Conservation (phyloP, 1,139 yeast species). For the Kurtzmaniella quercitrusa region DNA sequence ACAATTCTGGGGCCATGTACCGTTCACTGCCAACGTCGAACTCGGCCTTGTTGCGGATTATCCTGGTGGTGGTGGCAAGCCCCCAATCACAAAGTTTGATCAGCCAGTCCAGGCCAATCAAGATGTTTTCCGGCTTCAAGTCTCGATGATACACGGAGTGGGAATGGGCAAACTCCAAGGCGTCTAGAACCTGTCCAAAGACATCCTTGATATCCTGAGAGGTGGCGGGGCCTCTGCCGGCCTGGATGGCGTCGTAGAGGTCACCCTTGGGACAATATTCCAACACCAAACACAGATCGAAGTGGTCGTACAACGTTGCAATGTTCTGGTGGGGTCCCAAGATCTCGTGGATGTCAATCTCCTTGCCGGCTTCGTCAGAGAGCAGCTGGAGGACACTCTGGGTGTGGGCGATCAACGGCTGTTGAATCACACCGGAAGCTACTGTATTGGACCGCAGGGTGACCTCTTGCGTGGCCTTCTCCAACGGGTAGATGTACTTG, state of each 20-base stretch:
- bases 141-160: conserved; percentile 79
- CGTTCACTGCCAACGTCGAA: conserved; percentile 93
- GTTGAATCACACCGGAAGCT: conserved; percentile 11
- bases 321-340: conserved; percentile 66
- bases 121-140: conserved; percentile 84
- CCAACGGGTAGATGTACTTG: conserved; percentile 65
- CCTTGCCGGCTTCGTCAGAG: conserved; percentile 71
- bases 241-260: conserved; percentile 85
- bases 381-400: conserved; percentile 24
- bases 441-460: conserved; percentile 10
- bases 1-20: conserved; percentile 95
- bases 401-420: conserved; percentile 13
- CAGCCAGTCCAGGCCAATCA: conserved; percentile 74
- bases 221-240: conserved; percentile 75
- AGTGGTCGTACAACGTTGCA: conserved; percentile 66
- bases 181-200: conserved; percentile 70
- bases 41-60: conserved; percentile 52
- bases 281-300: conserved; percentile 74
- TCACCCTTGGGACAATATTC: conserved; percentile 94
- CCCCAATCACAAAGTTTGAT: conserved; percentile 92
- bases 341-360: conserved; percentile 67
- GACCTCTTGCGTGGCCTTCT: conserved; percentile 14
- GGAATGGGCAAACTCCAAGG: conserved; percentile 72
- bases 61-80: conserved; percentile 64
- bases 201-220: conserved; percentile 73